These are phyloP conservation scores for Argentina anserina DNA, from an alignment of 306 rosid genomes.

Conservation along the genomic window DNA sequence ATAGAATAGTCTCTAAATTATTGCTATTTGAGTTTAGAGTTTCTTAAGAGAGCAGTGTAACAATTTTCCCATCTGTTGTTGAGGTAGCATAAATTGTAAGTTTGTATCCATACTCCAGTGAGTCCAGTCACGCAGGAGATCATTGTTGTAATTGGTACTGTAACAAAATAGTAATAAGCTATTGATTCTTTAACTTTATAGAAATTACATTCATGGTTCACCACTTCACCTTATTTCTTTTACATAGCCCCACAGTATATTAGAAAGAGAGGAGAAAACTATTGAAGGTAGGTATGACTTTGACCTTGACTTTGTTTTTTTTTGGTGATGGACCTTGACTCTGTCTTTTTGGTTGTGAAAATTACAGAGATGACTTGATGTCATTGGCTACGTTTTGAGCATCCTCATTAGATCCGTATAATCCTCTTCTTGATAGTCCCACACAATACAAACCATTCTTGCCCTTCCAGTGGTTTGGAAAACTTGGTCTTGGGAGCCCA, in stretches of 20 bases:
- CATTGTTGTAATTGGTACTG: slow-evolving; percentile 15
- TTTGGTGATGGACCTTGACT: too few species aligned
- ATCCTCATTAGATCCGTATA: slow-evolving; percentile 48
- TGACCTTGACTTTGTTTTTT: background rate
- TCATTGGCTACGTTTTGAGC: slow-evolving; percentile 59
- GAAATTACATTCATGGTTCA: background rate
- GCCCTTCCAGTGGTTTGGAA: slow-evolving; percentile 72
- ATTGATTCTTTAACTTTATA: background rate
- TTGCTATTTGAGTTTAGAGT: background rate
- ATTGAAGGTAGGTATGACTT: background rate
- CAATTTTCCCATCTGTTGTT: background rate
- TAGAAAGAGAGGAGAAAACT: background rate
- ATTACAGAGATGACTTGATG: slow-evolving; percentile 20
- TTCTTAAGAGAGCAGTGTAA: background rate
- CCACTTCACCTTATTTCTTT: background rate
- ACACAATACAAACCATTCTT: slow-evolving; percentile 57
- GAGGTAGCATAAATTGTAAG: background rate
- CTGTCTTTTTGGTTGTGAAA: background rate
- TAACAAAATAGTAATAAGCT: background rate
- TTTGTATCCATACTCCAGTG: background rate
- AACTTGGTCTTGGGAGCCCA: slow-evolving; percentile 49
- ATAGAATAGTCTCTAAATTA: background rate
- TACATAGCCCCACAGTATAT: background rate
- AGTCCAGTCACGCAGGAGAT: slow-evolving; percentile 6
- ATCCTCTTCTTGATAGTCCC: slow-evolving; percentile 58